Base-by-base conservation (phyloP, 495 filamentous ascomycete genomes). In the Aspergillus nidulans region DNA sequence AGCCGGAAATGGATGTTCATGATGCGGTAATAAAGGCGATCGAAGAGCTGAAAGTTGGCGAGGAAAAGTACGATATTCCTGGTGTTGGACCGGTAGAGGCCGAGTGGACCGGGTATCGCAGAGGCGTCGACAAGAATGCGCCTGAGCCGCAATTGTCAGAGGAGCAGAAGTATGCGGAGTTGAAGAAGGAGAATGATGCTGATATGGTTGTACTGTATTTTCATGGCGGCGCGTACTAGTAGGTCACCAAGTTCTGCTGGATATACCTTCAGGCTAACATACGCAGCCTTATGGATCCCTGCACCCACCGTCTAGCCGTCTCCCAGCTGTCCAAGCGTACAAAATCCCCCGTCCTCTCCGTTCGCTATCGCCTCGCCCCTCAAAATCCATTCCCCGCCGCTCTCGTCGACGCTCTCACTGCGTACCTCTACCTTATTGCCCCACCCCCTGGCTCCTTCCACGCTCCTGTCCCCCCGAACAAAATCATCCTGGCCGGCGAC, bases 311-410 rank as follows among this genome's bases (percentile, higher is more conserved):
- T 10, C 56, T 69, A 6, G 52, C 72, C 4, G 69, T 72, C 8
- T 67, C 76, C 28, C 67, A 75, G 30, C 64, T 85, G 2, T 78
- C 68, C 26, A 76, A 77, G 26, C 60, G 74, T 24, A 83, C 77
- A 12, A 71, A 75, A 6, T 80, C 81, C 15, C 83, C 86, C 18
- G 82, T 82, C 32, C 85, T 92, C 68, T 85, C 81, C 38, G 84
- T 95, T 10, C 84, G 90, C n/a, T 97, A 97, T 68, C 82, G 92
- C 18, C 81, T 97, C 2, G 83, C 91, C 8, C 92, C 92, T 6
- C 89, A 95, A 63, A 70, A 87, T 53, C 81, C 91, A 9, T 96
- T 96, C 68, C 91, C 91, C 7, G 78, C 88, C 1, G 88, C 89
- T 4, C 71, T 97, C 8, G 75, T 96, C 36, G 92, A 97, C 59